phyloP scores from a whole-genome alignment of 2,329 filamentous ascomycete genomes.

The Sarocladium oryzae region DNA sequence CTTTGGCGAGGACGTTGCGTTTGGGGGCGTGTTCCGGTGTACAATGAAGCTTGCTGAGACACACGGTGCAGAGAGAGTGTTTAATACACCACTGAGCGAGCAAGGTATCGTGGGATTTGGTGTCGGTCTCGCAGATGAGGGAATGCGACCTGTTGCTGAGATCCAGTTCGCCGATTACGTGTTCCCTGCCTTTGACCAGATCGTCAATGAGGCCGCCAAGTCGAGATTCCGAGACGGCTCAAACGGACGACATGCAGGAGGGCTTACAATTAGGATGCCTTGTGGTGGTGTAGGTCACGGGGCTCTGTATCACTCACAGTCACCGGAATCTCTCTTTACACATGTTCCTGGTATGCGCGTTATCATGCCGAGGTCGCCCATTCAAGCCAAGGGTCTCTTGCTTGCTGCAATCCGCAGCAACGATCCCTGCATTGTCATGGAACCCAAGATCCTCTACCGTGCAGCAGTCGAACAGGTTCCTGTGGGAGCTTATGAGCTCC shows the following conservation, averaged over 20 bases:
- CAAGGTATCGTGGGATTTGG: conserved; percentile 94
- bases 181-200: conserved; percentile 86
- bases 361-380: conserved; percentile 76
- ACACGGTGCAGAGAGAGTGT: conserved; percentile 82
- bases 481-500: conserved; percentile 70
- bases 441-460: conserved; percentile 88
- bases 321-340: conserved; percentile 80
- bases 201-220: conserved; percentile 91
- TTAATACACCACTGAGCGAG: conserved; percentile 92
- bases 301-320: conserved; percentile 81
- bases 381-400: conserved; percentile 83
- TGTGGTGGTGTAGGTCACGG: conserved; percentile 86
- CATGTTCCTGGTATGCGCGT: conserved; percentile 82
- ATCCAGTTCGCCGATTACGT: conserved; percentile 96
- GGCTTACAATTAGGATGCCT: conserved; percentile 84
- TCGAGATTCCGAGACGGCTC: conserved; percentile 68
- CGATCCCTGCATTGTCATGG: conserved; percentile 88
- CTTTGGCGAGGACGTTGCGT: conserved; percentile 95
- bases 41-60: conserved; percentile 85
- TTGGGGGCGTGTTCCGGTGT: conserved; percentile 93
- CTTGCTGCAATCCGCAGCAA: conserved; percentile 70
- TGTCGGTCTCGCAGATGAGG: conserved; percentile 82
- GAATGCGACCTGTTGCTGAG: conserved; percentile 88
- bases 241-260: conserved; percentile 58
- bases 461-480: conserved; percentile 90